A percentile compares a stretch with the other conserved stretches of the same genome.
phyloP scores from a whole-genome alignment of 2,329 filamentous ascomycete species.

The Diplodia seriata region DNA sequence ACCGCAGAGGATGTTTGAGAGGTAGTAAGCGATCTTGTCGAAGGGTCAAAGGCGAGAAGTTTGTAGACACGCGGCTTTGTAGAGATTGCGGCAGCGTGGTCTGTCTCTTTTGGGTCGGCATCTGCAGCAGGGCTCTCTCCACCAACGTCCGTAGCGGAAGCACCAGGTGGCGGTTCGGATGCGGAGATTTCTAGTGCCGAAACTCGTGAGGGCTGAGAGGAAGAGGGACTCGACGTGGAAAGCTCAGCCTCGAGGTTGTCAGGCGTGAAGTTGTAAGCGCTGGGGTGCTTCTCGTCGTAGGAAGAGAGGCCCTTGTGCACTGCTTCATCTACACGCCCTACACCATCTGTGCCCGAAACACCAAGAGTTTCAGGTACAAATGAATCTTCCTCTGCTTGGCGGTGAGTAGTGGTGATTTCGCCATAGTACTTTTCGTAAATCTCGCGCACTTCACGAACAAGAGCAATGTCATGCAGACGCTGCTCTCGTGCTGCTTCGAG shows the following conservation, averaged over 20 bases:
- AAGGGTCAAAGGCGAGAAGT: conserved; percentile 41
- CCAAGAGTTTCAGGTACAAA: background rate
- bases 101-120: background rate
- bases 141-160: background rate
- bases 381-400: conserved; percentile 12
- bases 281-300: conserved; percentile 17
- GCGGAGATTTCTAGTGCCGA: background rate
- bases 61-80: conserved; percentile 36
- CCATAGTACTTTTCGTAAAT: conserved; percentile 55
- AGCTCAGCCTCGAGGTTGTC: conserved; percentile 28
- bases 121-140: background rate
- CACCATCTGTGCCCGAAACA: background rate
- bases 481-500: conserved; percentile 37
- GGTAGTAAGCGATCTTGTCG: conserved; percentile 40
- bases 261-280: conserved; percentile 22
- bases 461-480: conserved; percentile 41
- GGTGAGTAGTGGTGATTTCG: conserved; percentile 39
- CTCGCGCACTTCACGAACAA: conserved; percentile 48
- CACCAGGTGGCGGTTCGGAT: background rate
- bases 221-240: background rate
- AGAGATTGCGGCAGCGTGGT: background rate
- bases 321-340: conserved; percentile 19
- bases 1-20: conserved; percentile 28
- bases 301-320: conserved; percentile 26
- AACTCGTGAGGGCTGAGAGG: background rate